A percentile compares a stretch with the other conserved stretches of the same genome.
phyloP scores from a whole-genome alignment of 306 rosid genomes.

The Corylus heterophylla region DNA sequence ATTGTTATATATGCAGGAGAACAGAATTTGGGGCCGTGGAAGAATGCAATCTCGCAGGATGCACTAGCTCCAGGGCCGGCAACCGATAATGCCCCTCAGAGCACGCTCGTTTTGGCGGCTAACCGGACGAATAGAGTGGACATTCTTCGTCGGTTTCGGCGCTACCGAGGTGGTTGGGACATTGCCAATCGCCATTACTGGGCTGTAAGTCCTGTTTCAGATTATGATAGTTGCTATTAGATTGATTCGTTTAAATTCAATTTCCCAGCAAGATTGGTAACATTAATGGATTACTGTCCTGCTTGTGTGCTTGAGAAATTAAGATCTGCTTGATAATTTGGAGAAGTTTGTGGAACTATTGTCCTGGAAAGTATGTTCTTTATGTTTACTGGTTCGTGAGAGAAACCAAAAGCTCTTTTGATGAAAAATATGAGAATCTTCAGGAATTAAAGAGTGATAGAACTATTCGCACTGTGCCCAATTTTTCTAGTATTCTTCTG shows the following conservation, averaged over 20 bases:
- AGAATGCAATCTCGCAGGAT: constrained; percentile 45
- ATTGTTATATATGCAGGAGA: constrained; percentile 42
- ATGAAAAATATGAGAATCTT: background rate
- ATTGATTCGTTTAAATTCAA: constrained; percentile 6
- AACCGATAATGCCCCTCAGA: constrained; percentile 29
- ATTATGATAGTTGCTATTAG: background rate
- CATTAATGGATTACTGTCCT: background rate
- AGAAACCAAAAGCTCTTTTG: background rate
- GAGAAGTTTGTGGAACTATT: background rate
- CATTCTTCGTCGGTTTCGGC: constrained; percentile 61
- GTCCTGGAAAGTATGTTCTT: background rate
- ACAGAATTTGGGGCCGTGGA: constrained; percentile 78
- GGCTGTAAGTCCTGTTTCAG: constrained; percentile 69
- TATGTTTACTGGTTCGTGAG: background rate
- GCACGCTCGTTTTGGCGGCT: constrained; percentile 77
- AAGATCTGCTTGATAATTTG: background rate
- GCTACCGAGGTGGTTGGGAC: constrained; percentile 88
- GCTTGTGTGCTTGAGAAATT: background rate
- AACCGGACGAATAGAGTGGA: constrained; percentile 84
- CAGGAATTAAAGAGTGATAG: background rate
- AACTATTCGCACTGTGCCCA: background rate
- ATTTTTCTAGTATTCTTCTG: background rate
- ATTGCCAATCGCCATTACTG: constrained; percentile 76
- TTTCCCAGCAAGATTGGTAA: background rate
- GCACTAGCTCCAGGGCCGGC: constrained; percentile 73